Conservation (phyloP, 805 yeast genomes). For the Pichia cabralensis region DNA sequence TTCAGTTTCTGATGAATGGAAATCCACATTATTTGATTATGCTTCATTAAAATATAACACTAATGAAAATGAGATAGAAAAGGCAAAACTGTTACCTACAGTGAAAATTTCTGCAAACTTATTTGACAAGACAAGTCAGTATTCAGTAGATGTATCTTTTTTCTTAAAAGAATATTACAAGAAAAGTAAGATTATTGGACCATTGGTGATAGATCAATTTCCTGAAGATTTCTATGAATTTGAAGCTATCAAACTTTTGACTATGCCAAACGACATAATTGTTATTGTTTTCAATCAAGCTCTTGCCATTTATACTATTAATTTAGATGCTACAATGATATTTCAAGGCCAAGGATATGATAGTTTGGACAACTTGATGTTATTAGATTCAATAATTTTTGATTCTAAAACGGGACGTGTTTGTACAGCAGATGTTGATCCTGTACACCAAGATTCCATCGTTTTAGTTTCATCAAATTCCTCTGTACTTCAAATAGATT, state of each 20-base stretch:
- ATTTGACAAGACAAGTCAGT: constrained; percentile 9
- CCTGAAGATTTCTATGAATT: constrained; percentile 43
- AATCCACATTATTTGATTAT: constrained; percentile 21
- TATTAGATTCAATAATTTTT: constrained; percentile 11
- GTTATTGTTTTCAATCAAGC: constrained; percentile 16
- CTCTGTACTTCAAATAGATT: constrained; percentile 20
- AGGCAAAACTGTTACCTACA: constrained; percentile 12
- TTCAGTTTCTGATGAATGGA: constrained; percentile 25
- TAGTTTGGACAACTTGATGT: constrained; percentile 2
- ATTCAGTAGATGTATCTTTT: constrained; percentile 1
- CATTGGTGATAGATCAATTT: constrained; percentile 42
- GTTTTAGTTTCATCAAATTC: constrained; percentile 14
- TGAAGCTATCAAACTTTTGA: constrained; percentile 25
- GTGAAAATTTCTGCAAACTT: constrained; percentile 19
- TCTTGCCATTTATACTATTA: constrained; percentile 15
- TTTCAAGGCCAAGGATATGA: constrained; percentile 15
- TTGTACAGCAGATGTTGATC: constrained; percentile 13
- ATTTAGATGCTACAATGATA: constrained; percentile 16
- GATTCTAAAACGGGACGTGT: constrained; percentile 5
- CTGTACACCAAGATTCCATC: constrained; percentile 14
- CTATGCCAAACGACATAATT: constrained; percentile 19
- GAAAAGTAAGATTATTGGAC: constrained; percentile 32
- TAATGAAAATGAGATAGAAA: constrained; percentile 13
- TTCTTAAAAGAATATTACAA: constrained; percentile 13
- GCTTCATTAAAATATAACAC: constrained; percentile 15